phyloP scores from a whole-genome alignment of 257 asterid genomes.

The Capsicum chinense region DNA sequence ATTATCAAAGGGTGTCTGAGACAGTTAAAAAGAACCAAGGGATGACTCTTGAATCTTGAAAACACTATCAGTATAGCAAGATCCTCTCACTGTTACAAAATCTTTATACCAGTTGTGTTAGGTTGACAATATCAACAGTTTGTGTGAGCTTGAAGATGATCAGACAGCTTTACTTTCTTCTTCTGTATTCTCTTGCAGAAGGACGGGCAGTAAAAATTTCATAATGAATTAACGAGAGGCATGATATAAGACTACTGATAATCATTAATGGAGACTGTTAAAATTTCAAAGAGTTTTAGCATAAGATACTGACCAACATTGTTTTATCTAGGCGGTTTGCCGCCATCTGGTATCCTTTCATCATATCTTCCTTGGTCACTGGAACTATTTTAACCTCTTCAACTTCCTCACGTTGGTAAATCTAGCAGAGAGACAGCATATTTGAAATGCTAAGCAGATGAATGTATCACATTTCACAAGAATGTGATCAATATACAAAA shows the following conservation, averaged over 20 bases:
- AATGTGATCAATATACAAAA: not conserved
- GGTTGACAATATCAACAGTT: not conserved
- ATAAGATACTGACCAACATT: slow-evolving; percentile 60
- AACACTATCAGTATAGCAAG: not conserved
- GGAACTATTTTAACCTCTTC: slow-evolving; percentile 78
- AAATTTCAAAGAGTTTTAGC: slow-evolving; percentile 31
- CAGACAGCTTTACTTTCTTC: slow-evolving; percentile 14
- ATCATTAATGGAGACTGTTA: not conserved
- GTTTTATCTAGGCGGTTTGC: slow-evolving; percentile 78
- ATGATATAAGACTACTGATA: not conserved
- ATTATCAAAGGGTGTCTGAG: slow-evolving; percentile 23
- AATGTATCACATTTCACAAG: slow-evolving; percentile 23
- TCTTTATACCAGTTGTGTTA: slow-evolving; percentile 5
- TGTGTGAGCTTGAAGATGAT: not conserved
- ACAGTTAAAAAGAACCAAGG: slow-evolving; percentile 15
- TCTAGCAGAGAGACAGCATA: slow-evolving; percentile 48
- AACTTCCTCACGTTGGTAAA: slow-evolving; percentile 80
- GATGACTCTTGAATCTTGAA: not conserved
- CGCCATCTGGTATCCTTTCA: slow-evolving; percentile 79
- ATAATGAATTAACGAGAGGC: not conserved
- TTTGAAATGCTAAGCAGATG: not conserved
- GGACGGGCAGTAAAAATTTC: not conserved
- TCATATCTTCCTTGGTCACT: slow-evolving; percentile 60
- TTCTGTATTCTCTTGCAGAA: not conserved
- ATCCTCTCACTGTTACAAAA: not conserved